Evolutionary conservation across 192 early-diverging fungal genomes (phyloP).

Genomic region (Coemansia sp.): DNA sequence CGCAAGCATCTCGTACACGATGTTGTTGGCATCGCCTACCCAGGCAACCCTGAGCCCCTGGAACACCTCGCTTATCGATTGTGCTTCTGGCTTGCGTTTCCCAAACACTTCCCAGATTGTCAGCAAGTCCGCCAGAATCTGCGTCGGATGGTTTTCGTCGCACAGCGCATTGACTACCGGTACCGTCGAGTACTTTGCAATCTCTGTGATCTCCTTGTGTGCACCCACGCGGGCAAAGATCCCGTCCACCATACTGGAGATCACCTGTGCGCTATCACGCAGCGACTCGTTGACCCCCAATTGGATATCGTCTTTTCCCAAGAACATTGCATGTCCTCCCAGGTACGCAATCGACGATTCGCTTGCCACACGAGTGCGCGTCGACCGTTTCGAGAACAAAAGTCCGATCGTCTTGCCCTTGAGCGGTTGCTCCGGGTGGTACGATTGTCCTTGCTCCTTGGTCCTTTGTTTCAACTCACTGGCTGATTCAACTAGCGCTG

Average conservation of each 20-base stretch:
- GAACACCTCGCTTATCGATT: conserved; percentile 46
- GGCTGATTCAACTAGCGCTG: conserved; percentile 73
- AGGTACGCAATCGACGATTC: conserved; percentile 89
- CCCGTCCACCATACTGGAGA: conserved; percentile 94
- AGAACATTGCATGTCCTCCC: conserved; percentile 95
- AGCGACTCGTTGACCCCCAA: conserved; percentile 93
- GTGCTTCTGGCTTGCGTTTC: conserved; percentile 15
- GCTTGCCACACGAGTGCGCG: conserved; percentile 93
- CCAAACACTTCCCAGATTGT: conserved; percentile 83
- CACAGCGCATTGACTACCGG: conserved; percentile 97
- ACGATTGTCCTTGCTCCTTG: conserved; percentile 58
- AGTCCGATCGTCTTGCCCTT: conserved; percentile 87
- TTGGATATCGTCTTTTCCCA: conserved; percentile 95
- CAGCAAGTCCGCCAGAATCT: conserved; percentile 94
- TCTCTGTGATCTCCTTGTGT: conserved; percentile 84
- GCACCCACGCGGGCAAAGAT: conserved; percentile 92
- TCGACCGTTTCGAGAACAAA: conserved; percentile 94
- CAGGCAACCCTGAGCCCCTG: conserved; percentile 85
- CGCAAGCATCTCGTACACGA: conserved; percentile 86
- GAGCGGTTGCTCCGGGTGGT: conserved; percentile 59
- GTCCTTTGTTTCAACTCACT: conserved; percentile 76
- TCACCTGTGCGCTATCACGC: conserved; percentile 84
- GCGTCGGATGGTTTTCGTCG: conserved; percentile 93
- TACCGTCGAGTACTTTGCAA: conserved; percentile 84
- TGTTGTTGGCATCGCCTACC: conserved; percentile 99